These are phyloP conservation scores for Kuraishia borneana DNA, from an alignment of 805 yeast species.

Conservation along the genomic window DNA sequence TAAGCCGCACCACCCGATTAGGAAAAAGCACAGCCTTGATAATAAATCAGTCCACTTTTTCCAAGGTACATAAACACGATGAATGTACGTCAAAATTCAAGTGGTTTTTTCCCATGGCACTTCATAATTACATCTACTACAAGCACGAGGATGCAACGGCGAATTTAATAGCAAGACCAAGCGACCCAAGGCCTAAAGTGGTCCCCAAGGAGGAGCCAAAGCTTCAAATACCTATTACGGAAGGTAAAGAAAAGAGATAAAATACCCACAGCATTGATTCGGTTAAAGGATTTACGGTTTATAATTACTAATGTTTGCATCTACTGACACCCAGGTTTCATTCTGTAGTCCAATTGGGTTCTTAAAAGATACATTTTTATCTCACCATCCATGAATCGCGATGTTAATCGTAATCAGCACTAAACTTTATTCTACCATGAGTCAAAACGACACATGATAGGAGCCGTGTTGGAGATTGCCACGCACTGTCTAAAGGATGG, in stretches of 20 bases:
- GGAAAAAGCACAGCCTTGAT: too few relatives aligned
- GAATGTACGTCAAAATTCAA: too few relatives aligned
- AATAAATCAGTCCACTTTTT: too few relatives aligned
- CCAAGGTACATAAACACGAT: too few relatives aligned
- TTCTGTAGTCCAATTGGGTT: slow-evolving; percentile 33
- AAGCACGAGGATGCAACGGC: slow-evolving; percentile 26
- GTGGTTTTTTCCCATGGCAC: slow-evolving; percentile 26
- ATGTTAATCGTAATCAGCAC: too few relatives aligned
- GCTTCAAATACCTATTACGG: neutral
- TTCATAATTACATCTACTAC: slow-evolving; percentile 30
- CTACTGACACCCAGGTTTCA: slow-evolving; percentile 46
- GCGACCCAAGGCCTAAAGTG: slow-evolving; percentile 16
- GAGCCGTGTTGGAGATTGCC: neutral
- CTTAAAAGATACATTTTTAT: slow-evolving; percentile 28
- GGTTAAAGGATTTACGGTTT: neutral
- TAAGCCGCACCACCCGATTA: too few relatives aligned
- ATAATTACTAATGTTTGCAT: slow-evolving; percentile 20
- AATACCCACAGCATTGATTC: neutral
- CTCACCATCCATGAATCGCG: slow-evolving; percentile 41
- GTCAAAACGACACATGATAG: neutral
- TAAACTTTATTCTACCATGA: too few relatives aligned
- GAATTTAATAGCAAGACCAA: slow-evolving; percentile 24
- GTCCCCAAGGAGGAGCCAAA: neutral
- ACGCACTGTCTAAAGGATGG: slow-evolving; percentile 1
- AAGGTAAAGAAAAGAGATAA: neutral